Evolutionary conservation across 169 alveolate genomes (phyloP).

Genomic region (Plasmodium fragile): DNA sequence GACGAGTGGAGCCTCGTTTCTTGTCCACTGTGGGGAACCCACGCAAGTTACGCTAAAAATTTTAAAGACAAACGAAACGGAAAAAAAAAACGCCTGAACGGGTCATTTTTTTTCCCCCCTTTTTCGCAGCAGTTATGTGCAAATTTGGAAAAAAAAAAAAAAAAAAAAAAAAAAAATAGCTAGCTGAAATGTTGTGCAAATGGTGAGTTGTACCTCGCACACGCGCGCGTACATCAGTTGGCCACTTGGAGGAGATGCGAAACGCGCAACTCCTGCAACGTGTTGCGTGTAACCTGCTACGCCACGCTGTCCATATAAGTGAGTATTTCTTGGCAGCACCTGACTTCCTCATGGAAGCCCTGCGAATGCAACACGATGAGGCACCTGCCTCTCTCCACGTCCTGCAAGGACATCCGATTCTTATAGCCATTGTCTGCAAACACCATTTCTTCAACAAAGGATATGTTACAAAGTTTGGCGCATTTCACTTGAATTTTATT

Average conservation of each 20-base stretch:
- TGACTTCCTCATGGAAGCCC: constrained; percentile 44
- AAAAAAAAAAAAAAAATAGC: neutral
- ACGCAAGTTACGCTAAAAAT: neutral
- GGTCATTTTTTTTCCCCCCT: neutral
- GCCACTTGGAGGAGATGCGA: neutral
- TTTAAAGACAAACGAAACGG: neutral
- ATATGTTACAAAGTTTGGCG: constrained; percentile 11
- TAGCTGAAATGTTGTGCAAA: neutral
- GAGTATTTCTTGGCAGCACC: constrained; percentile 27
- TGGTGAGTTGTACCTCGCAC: neutral
- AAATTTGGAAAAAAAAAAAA: no score
- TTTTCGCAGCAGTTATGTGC: neutral
- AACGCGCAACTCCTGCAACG: constrained; percentile 1
- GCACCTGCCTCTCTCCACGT: constrained; percentile 15
- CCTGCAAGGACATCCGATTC: constrained; percentile 22
- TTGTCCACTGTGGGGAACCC: neutral
- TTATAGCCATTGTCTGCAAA: constrained; percentile 33
- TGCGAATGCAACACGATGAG: constrained; percentile 26
- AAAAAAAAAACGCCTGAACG: neutral
- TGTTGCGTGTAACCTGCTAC: neutral
- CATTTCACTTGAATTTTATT: constrained; percentile 31
- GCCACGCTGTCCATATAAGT: constrained; percentile 11
- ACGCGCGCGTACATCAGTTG: neutral
- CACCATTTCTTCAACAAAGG: constrained; percentile 51
- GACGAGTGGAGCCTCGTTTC: neutral